Percentiles rank a stretch among this genome's conserved stretches.
phyloP scores from a whole-genome alignment of 2,329 filamentous ascomycete species.

The Mycosphaerella sp. region DNA sequence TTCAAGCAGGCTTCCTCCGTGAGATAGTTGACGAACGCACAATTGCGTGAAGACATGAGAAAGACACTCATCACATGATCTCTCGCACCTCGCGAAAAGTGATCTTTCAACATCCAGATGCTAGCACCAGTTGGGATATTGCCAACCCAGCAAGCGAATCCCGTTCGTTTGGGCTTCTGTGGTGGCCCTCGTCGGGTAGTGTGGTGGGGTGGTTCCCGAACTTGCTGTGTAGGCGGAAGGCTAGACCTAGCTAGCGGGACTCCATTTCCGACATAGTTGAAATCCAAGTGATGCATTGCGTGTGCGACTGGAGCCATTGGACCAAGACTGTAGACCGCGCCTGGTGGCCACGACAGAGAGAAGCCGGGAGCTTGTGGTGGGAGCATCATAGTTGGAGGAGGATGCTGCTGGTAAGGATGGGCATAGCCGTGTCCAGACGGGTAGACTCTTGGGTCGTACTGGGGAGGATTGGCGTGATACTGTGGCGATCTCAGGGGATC shows the following conservation, averaged over 20 bases:
- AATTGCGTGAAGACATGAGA: constrained; percentile 92
- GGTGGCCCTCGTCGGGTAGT: constrained; percentile 48
- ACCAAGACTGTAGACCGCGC: no score
- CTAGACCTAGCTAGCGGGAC: not conserved
- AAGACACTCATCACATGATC: constrained; percentile 80
- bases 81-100: constrained; percentile 73
- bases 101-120: constrained; percentile 77
- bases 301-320: no score
- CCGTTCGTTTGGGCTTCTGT: constrained; percentile 61
- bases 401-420: no score
- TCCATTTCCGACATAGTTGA: not conserved
- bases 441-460: no score
- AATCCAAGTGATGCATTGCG: not conserved
- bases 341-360: no score
- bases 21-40: constrained; percentile 91
- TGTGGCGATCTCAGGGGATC: no score
- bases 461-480: no score
- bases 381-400: no score
- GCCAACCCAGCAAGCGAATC: constrained; percentile 90
- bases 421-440: no score
- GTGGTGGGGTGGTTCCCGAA: constrained; percentile 34
- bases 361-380: no score
- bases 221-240: not conserved
- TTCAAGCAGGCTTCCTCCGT: constrained; percentile 66
- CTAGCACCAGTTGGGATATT: constrained; percentile 81